phyloP scores from a whole-genome alignment of 257 asterid genomes.

The Salvia miltiorrhiza region DNA sequence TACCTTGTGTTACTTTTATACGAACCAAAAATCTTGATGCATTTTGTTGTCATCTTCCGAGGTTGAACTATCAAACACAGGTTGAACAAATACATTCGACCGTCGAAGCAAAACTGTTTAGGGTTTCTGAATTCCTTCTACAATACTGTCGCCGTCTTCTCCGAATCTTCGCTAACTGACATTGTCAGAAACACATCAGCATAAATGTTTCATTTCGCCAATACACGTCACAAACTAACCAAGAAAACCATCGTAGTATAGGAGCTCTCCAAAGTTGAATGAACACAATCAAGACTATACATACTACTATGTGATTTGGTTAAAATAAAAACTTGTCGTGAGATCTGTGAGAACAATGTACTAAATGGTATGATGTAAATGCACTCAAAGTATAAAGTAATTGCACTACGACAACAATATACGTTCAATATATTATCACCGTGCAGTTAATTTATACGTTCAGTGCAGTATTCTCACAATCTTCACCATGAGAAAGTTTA shows the following conservation, averaged over 20 bases:
- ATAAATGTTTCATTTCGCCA: not conserved
- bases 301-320: no score
- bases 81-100: not conserved
- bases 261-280: no score
- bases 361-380: no score
- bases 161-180: slow-evolving; percentile 24
- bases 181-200: not conserved
- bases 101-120: slow-evolving; percentile 13
- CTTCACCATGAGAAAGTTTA: no score
- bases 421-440: no score
- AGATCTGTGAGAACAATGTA: no score
- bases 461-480: no score
- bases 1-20: not conserved
- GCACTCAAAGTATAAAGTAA: no score
- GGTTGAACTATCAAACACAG: not conserved
- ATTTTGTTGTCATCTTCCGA: slow-evolving; percentile 6
- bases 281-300: no score
- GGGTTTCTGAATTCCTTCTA: slow-evolving; percentile 13
- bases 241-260: not conserved
- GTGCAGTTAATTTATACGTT: no score
- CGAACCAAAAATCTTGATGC: slow-evolving; percentile 5
- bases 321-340: no score
- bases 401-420: no score
- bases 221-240: not conserved
- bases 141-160: not conserved